phyloP scores from a whole-genome alignment of 106 monocot species.

The Agapanthus africanus region DNA sequence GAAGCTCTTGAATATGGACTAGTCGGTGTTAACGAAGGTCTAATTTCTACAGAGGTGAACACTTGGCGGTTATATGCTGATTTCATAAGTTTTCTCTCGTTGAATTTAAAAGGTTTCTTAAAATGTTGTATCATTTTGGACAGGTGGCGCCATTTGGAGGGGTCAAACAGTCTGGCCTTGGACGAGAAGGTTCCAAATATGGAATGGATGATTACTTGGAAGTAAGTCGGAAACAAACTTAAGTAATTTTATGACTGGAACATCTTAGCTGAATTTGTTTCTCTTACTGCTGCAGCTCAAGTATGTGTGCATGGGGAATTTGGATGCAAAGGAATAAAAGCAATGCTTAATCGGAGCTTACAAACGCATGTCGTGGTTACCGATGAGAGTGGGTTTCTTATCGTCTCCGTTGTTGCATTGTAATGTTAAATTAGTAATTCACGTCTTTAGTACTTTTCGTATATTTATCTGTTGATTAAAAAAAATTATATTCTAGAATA shows the following conservation, averaged over 20 bases:
- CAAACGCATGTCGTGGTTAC: no score
- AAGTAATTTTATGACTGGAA: not conserved
- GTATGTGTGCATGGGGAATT: slow-evolving; percentile 89
- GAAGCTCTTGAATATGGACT: slow-evolving; percentile 97
- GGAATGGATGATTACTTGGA: slow-evolving; percentile 88
- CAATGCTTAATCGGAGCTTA: no score
- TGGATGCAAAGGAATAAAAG: slow-evolving; percentile 26
- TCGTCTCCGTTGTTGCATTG: no score
- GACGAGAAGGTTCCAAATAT: slow-evolving; percentile 97
- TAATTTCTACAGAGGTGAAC: slow-evolving; percentile 81
- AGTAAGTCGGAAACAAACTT: slow-evolving; percentile 17
- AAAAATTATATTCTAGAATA: no score
- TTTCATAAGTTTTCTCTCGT: not conserved
- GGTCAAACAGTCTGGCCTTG: slow-evolving; percentile 88
- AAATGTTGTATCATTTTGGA: not conserved
- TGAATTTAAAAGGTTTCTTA: no score
- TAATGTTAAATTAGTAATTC: no score
- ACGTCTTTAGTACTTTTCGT: no score
- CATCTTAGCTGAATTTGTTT: not conserved
- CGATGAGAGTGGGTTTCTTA: no score
- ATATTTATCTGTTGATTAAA: no score
- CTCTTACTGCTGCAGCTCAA: slow-evolving; percentile 47
- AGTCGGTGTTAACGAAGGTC: slow-evolving; percentile 87
- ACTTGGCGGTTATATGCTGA: not conserved
- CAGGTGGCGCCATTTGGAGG: slow-evolving; percentile 99